These are phyloP conservation scores for Sphaerobolus stellatus DNA, from an alignment of 1,284 basidiomycete genomes.

Conservation along the genomic window DNA sequence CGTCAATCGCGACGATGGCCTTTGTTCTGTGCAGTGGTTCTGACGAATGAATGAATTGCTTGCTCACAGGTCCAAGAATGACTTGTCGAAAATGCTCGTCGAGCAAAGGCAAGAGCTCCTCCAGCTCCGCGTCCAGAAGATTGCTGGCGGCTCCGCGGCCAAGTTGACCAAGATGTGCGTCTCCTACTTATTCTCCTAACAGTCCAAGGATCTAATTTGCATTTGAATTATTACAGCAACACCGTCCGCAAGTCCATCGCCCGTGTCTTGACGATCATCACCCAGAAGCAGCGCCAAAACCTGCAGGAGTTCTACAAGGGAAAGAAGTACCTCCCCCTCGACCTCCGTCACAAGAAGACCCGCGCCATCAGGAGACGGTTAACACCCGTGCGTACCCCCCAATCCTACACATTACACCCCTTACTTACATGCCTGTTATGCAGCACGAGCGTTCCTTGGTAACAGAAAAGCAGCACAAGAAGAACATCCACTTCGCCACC, in stretches of 20 bases:
- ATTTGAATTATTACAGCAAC: constrained; percentile 56
- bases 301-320: constrained; percentile 97
- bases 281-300: constrained; percentile 97
- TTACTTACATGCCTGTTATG: constrained; percentile 9
- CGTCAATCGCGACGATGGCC: background rate
- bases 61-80: constrained; percentile 86
- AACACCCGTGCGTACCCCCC: constrained; percentile 65
- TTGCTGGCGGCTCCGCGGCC: constrained; percentile 92
- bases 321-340: constrained; percentile 97
- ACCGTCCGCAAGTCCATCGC: constrained; percentile 99
- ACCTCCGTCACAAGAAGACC: constrained; percentile 98
- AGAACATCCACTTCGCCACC: constrained; percentile 88
- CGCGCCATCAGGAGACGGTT: constrained; percentile 96
- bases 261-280: constrained; percentile 97
- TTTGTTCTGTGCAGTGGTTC: constrained; percentile 13
- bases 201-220: constrained; percentile 2
- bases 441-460: constrained; percentile 81
- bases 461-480: constrained; percentile 92
- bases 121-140: constrained; percentile 94
- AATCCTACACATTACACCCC: background rate
- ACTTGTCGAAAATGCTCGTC: constrained; percentile 91
- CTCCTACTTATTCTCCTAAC: constrained; percentile 13
- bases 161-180: constrained; percentile 98
- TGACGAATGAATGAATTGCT: constrained; percentile 12
- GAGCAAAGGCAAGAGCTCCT: constrained; percentile 98